Evolutionary conservation across 306 rosid species (phyloP).

Genomic region (Prunus padus): DNA sequence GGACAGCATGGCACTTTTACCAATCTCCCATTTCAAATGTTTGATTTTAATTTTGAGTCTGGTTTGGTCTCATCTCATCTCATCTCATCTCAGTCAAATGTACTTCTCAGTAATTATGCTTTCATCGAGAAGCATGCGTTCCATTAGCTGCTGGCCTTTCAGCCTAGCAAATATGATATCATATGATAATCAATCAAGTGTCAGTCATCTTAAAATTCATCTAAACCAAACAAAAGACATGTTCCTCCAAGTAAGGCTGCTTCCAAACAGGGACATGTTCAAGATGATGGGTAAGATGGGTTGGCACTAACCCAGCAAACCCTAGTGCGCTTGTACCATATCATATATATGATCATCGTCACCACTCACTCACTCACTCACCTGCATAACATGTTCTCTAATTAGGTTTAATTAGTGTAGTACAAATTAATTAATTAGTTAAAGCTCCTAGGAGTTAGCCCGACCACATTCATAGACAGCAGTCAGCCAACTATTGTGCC

Average conservation of each 20-base stretch:
- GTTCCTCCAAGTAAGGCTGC: background rate
- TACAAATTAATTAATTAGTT: constrained; percentile 11
- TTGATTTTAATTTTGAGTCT: background rate
- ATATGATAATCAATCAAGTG: too few relatives aligned
- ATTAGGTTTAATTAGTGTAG: constrained; percentile 11
- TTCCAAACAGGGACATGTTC: constrained; percentile 14
- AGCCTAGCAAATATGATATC: too few relatives aligned
- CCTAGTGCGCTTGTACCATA: constrained; percentile 10
- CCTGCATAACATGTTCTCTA: constrained; percentile 10
- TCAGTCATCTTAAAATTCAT: too few relatives aligned
- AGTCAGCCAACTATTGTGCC: constrained; percentile 34
- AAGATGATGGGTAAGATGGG: constrained; percentile 7
- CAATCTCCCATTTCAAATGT: constrained; percentile 11
- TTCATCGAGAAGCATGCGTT: constrained; percentile 8
- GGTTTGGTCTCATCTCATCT: too few relatives aligned
- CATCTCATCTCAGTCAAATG: background rate
- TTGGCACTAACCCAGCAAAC: constrained; percentile 19
- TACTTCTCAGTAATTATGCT: background rate
- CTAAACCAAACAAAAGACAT: too few relatives aligned
- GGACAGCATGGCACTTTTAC: constrained; percentile 28
- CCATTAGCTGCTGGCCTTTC: background rate
- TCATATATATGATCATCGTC: background rate
- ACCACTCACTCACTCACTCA: background rate
- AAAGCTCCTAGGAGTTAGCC: constrained; percentile 44
- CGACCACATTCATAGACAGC: constrained; percentile 24